Percentiles rank a stretch among this genome's conserved stretches.
These are phyloP conservation scores for Puya raimondii DNA, from an alignment of 176 grass and related monocot genomes.

Conservation along the genomic window DNA sequence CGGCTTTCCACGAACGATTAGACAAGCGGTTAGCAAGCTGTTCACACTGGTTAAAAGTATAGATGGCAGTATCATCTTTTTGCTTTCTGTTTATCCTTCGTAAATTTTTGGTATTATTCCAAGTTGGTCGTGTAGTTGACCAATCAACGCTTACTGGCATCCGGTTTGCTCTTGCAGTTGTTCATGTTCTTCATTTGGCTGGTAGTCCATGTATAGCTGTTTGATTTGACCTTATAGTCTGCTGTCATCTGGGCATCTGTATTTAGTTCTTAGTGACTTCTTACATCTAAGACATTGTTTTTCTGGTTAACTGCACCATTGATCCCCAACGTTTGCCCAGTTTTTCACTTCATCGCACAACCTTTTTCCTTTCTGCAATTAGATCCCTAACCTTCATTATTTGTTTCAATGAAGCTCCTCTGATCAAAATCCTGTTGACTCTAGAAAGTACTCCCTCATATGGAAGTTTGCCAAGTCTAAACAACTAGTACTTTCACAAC, in stretches of 20 bases:
- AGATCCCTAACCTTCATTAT: too few relatives aligned
- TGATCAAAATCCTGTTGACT: too few relatives aligned
- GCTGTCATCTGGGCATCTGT: not conserved
- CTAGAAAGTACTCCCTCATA: too few relatives aligned
- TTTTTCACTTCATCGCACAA: too few relatives aligned
- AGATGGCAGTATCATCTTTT: conserved; percentile 21
- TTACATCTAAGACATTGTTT: not conserved
- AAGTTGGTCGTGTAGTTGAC: not conserved
- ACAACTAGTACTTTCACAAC: too few relatives aligned
- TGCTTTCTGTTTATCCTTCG: not conserved
- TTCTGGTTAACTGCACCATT: too few relatives aligned
- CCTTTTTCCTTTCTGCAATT: too few relatives aligned
- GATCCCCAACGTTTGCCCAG: too few relatives aligned
- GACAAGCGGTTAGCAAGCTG: conserved; percentile 63
- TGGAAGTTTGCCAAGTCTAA: too few relatives aligned
- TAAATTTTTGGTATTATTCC: not conserved
- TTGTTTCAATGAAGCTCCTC: too few relatives aligned
- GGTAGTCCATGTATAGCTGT: too few relatives aligned
- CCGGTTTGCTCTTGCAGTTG: not conserved
- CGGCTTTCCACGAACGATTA: conserved; percentile 89
- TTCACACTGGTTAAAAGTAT: conserved; percentile 19
- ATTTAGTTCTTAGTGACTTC: too few relatives aligned
- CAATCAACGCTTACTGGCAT: not conserved
- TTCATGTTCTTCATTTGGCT: not conserved
- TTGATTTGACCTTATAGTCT: not conserved